Percentiles rank a stretch among this genome's conserved stretches.
Evolutionary conservation across 2,329 filamentous ascomycete genomes (phyloP).

Genomic region (Colletotrichum australisinense): DNA sequence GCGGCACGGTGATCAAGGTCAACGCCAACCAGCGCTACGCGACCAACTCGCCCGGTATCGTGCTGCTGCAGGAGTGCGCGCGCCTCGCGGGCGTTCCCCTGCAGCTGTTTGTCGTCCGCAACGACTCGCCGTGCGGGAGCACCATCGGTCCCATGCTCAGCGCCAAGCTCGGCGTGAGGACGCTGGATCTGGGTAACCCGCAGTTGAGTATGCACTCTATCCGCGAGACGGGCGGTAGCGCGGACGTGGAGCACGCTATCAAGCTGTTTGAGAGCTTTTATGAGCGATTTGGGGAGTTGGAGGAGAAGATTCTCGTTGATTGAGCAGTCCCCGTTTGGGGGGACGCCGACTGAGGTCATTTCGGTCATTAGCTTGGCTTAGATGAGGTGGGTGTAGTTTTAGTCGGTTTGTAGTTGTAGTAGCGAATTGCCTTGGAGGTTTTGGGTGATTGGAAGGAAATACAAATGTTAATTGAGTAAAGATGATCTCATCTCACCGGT

Average conservation of each 20-base stretch:
- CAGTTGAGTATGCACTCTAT: slow-evolving; percentile 98
- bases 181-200: slow-evolving; percentile 92
- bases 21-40: slow-evolving; percentile 98
- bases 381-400: not conserved
- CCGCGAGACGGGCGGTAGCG: slow-evolving; percentile 88
- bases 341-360: not conserved
- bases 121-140: slow-evolving; percentile 93
- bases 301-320: slow-evolving; percentile 86
- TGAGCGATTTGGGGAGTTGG: slow-evolving; percentile 82
- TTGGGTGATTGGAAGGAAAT: no score
- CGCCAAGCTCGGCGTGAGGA: slow-evolving; percentile 86
- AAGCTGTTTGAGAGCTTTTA: slow-evolving; percentile 91
- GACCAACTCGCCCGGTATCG: slow-evolving; percentile 95
- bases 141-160: slow-evolving; percentile 98
- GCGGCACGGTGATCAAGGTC: slow-evolving; percentile 95
- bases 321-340: slow-evolving; percentile 47
- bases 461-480: no score
- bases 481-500: no score
- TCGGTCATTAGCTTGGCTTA: not conserved
- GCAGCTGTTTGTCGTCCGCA: slow-evolving; percentile 95
- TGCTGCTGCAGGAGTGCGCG: slow-evolving; percentile 89
- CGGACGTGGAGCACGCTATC: slow-evolving; percentile 89
- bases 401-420: not conserved
- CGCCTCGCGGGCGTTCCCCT: slow-evolving; percentile 81
- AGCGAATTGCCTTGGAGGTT: not conserved